Conservation (phyloP, 768 basidiomycete genomes). For the Tephrocybe sp. region DNA sequence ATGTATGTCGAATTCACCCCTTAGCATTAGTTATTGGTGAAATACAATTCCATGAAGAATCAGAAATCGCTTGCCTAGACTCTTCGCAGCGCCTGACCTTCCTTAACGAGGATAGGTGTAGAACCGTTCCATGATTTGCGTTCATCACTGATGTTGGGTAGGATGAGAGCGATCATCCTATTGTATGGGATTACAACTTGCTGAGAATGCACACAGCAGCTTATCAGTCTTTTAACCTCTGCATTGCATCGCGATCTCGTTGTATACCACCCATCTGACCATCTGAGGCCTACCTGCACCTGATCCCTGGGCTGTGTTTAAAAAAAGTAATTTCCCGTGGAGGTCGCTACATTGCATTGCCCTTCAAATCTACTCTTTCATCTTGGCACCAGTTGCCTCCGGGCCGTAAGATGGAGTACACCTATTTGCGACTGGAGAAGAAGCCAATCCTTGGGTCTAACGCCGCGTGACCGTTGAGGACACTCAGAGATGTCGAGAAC, state of each 20-base stretch:
- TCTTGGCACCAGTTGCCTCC: conserved; percentile 18
- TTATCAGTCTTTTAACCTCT: no score
- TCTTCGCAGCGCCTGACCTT: no score
- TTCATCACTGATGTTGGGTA: background rate
- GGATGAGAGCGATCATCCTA: background rate
- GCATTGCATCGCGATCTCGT: no score
- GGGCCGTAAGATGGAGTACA: conserved; percentile 13
- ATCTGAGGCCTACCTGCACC: background rate
- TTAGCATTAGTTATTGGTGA: no score
- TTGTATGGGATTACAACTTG: no score
- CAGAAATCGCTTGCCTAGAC: no score
- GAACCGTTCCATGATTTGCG: no score
- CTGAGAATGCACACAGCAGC: no score
- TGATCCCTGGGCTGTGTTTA: conserved; percentile 1
- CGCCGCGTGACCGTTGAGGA: conserved; percentile 21
- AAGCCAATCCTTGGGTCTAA: conserved; percentile 1
- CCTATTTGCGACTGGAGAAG: conserved; percentile 8
- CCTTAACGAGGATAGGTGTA: no score
- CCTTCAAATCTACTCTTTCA: background rate
- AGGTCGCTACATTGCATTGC: conserved; percentile 20
- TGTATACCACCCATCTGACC: background rate
- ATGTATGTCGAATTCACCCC: no score
- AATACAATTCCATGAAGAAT: no score
- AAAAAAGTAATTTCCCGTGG: conserved; percentile 29
- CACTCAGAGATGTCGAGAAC: conserved; percentile 13